Evolutionary conservation across 352 stramenopile species (phyloP).

Genomic region (Hyaloperonospora arabidopsidis): DNA sequence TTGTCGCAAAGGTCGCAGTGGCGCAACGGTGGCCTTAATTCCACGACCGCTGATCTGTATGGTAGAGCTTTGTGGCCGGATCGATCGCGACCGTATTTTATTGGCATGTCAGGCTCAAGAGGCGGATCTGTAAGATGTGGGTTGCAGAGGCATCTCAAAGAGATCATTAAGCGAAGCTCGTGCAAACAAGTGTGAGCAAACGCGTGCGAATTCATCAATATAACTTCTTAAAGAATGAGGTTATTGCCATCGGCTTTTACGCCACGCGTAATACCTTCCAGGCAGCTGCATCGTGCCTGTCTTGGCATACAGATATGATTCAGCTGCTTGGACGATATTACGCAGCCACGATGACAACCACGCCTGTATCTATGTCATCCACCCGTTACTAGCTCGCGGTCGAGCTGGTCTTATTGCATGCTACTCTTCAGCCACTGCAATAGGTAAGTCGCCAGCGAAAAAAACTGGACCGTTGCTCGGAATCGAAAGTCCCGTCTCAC

Average conservation of each 20-base stretch:
- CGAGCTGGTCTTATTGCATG: too few relatives aligned
- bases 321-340: too few relatives aligned
- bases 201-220: background rate
- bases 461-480: too few relatives aligned
- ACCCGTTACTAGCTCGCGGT: too few relatives aligned
- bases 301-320: too few relatives aligned
- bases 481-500: too few relatives aligned
- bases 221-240: background rate
- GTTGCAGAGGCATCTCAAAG: constrained; percentile 12
- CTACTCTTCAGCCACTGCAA: too few relatives aligned
- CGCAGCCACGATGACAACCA: too few relatives aligned
- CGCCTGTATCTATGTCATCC: too few relatives aligned
- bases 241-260: constrained; percentile 5
- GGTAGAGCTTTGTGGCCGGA: constrained; percentile 23
- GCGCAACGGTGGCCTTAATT: constrained; percentile 5
- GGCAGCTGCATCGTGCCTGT: too few relatives aligned
- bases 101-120: constrained; percentile 10
- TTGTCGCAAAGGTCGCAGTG: constrained; percentile 13
- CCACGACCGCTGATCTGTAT: constrained; percentile 16
- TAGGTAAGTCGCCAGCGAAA: too few relatives aligned
- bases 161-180: constrained; percentile 20
- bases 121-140: constrained; percentile 23
- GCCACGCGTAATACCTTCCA: too few relatives aligned
- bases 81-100: constrained; percentile 14
- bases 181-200: constrained; percentile 23